Evolutionary conservation across 1,284 basidiomycete species (phyloP).

Genomic region (Cutaneotrichosporon sp.): DNA sequence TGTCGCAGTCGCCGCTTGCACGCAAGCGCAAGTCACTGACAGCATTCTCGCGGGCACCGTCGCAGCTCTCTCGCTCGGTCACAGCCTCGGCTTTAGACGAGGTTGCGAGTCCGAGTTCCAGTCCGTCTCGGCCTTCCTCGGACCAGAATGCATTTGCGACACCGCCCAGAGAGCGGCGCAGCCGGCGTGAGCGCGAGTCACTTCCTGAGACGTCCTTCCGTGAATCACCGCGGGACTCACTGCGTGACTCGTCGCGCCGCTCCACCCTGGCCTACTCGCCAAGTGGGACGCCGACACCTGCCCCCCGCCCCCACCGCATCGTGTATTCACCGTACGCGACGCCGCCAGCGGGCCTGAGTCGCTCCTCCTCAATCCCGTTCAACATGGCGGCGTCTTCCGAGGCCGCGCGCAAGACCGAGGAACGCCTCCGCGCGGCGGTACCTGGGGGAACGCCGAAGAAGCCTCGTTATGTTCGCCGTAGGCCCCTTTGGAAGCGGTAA

Average conservation of each 20-base stretch:
- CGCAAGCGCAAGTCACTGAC: conserved; percentile 38
- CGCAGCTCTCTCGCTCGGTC: conserved; percentile 34
- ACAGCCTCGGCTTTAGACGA: conserved; percentile 16
- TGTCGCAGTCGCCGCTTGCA: conserved; percentile 50
- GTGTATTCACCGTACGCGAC: conserved; percentile 43
- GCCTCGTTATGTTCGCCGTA: conserved; percentile 43
- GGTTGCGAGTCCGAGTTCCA: conserved; percentile 9
- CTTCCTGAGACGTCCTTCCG: neutral
- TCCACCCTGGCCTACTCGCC: neutral
- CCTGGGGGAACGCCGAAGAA: conserved; percentile 18
- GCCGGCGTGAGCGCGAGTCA: conserved; percentile 27
- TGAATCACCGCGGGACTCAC: neutral
- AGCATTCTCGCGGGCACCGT: conserved; percentile 44
- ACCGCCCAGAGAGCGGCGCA: conserved; percentile 8
- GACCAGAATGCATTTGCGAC: conserved; percentile 22
- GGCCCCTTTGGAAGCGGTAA: conserved; percentile 40
- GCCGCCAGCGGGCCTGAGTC: conserved; percentile 38
- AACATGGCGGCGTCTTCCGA: conserved; percentile 44
- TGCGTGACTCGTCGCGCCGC: neutral
- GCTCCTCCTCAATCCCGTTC: conserved; percentile 41
- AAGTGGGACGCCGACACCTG: neutral
- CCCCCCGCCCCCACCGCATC: neutral
- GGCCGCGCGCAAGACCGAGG: conserved; percentile 30
- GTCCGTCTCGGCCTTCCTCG: neutral
- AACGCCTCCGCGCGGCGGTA: conserved; percentile 7